These are phyloP conservation scores for Fusarium nelsonii DNA, from an alignment of 2,329 filamentous ascomycete genomes.

Conservation along the genomic window DNA sequence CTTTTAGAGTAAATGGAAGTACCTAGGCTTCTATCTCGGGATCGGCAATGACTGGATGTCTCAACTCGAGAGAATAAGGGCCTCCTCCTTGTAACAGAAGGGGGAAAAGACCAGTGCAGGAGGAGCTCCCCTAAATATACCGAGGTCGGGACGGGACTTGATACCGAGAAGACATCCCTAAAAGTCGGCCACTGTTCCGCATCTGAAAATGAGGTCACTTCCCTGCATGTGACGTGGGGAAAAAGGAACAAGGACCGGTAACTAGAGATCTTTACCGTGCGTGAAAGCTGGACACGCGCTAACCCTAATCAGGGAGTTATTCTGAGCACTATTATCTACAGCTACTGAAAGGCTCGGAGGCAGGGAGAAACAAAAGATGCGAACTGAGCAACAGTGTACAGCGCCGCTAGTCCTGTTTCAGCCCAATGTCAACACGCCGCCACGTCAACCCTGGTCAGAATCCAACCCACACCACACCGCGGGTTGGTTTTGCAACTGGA, in stretches of 20 bases:
- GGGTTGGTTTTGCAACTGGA: slow-evolving; percentile 32
- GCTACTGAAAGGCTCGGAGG: slow-evolving; percentile 28
- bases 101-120: not conserved
- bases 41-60: slow-evolving; percentile 24
- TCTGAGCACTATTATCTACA: slow-evolving; percentile 6
- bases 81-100: not conserved
- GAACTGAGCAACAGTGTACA: not conserved
- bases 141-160: slow-evolving; percentile 41
- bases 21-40: slow-evolving; percentile 24
- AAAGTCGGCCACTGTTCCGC: slow-evolving; percentile 39
- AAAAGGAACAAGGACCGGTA: slow-evolving; percentile 13
- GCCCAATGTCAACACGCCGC: slow-evolving; percentile 50
- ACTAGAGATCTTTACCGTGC: slow-evolving; percentile 14
- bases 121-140: slow-evolving; percentile 33
- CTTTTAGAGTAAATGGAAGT: not conserved
- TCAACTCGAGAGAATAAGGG: slow-evolving; percentile 23
- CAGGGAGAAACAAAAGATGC: slow-evolving; percentile 47
- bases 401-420: slow-evolving; percentile 41
- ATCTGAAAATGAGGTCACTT: slow-evolving; percentile 48
- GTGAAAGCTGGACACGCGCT: not conserved
- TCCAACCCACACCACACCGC: slow-evolving; percentile 38
- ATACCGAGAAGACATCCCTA: slow-evolving; percentile 39
- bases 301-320: slow-evolving; percentile 23
- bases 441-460: slow-evolving; percentile 38
- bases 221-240: slow-evolving; percentile 48